These are phyloP conservation scores for Saraca asoca DNA, from an alignment of 331 rosid species.

Conservation along the genomic window DNA sequence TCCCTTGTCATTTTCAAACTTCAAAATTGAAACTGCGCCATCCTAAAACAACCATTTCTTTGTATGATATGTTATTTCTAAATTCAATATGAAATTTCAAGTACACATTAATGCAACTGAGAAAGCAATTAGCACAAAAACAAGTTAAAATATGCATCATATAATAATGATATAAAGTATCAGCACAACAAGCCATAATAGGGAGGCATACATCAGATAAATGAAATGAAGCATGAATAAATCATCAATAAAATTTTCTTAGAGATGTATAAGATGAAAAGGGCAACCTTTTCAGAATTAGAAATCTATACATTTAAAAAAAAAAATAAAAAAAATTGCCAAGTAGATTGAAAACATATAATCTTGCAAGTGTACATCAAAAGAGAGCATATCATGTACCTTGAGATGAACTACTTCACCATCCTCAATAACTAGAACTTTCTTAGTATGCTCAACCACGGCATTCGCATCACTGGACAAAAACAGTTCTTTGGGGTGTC, in stretches of 20 bases:
- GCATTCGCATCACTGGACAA: conserved; percentile 97
- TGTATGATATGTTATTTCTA: conserved; percentile 7
- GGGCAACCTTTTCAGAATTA: conserved; percentile 16
- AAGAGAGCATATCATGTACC: conserved; percentile 50
- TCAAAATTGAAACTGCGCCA: conserved; percentile 80
- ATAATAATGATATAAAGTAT: conserved; percentile 8
- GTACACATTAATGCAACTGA: neutral
- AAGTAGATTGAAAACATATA: conserved; percentile 6
- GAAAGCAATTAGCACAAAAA: conserved; percentile 16
- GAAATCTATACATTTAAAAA: conserved; percentile 21
- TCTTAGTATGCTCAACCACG: conserved; percentile 90
- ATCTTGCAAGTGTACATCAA: conserved; percentile 10
- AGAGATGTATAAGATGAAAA: neutral
- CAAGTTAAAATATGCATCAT: conserved; percentile 19
- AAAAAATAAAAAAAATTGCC: conserved; percentile 8
- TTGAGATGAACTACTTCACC: conserved; percentile 95
- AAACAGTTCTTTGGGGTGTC: conserved; percentile 81
- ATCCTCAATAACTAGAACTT: conserved; percentile 92
- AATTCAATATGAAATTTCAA: conserved; percentile 23
- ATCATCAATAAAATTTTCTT: conserved; percentile 19
- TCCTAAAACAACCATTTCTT: conserved; percentile 59
- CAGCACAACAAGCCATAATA: conserved; percentile 22
- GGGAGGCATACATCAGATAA: conserved; percentile 13
- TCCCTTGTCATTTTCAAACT: conserved; percentile 73
- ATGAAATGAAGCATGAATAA: conserved; percentile 20